A percentile compares a stretch with the other conserved stretches of the same genome.
Conservation (phyloP, 148 eudicot genomes). For the Rhododendron henanense region DNA sequence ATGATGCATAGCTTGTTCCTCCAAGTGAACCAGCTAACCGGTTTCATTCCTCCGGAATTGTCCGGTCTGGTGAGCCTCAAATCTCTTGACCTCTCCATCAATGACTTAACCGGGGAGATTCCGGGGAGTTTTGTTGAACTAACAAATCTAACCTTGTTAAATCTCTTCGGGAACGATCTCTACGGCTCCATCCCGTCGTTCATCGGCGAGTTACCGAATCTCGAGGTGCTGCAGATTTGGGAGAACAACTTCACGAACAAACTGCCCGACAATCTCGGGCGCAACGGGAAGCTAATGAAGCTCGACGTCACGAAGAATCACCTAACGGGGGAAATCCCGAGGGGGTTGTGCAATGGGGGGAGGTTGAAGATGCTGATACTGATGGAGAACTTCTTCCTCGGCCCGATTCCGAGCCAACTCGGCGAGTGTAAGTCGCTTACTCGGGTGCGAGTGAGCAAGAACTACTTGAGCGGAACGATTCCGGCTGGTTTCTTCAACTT, state of each 20-base stretch:
- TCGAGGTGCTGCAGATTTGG: constrained; percentile 42
- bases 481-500: constrained; percentile 41
- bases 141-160: constrained; percentile 37
- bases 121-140: constrained; percentile 42
- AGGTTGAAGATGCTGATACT: constrained; percentile 22
- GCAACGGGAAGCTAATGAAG: constrained; percentile 20
- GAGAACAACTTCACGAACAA: constrained; percentile 36
- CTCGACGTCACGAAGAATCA: constrained; percentile 38
- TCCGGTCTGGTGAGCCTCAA: constrained; percentile 33
- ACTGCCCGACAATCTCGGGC: constrained; percentile 45
- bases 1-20: constrained; percentile 49
- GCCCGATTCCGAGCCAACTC: constrained; percentile 36
- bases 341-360: constrained; percentile 32
- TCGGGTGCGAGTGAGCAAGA: constrained; percentile 27
- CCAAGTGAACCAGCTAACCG: constrained; percentile 42
- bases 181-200: constrained; percentile 42
- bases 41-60: constrained; percentile 45
- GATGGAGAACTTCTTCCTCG: constrained; percentile 37
- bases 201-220: constrained; percentile 45
- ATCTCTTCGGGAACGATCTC: constrained; percentile 44
- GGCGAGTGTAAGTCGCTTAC: constrained; percentile 34
- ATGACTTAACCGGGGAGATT: constrained; percentile 44
- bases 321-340: constrained; percentile 40
- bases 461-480: constrained; percentile 32
- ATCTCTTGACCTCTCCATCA: constrained; percentile 43